These are phyloP conservation scores for Nitzschia inconspicua DNA, from an alignment of 108 stramenopile species.

Conservation along the genomic window DNA sequence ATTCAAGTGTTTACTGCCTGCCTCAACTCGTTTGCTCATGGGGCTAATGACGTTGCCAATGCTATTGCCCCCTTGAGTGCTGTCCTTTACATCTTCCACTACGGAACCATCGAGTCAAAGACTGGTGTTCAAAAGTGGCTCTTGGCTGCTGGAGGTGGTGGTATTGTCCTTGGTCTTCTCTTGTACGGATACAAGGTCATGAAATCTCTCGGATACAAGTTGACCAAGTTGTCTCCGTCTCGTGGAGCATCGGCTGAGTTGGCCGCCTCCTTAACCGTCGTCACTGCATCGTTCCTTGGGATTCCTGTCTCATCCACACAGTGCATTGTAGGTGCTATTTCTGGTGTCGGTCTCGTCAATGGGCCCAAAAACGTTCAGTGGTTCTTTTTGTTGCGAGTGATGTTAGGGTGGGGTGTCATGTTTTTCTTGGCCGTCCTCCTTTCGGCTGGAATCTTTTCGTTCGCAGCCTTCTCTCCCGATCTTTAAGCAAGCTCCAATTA, in stretches of 20 bases:
- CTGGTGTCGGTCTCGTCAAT: conserved; percentile 53
- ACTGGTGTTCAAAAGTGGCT: conserved; percentile 47
- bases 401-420: conserved; percentile 44
- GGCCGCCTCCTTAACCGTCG: conserved; percentile 51
- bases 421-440: conserved; percentile 33
- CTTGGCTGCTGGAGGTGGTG: conserved; percentile 53
- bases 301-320: conserved; percentile 70
- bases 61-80: conserved; percentile 66
- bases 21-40: conserved; percentile 66
- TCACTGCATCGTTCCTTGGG: conserved; percentile 56
- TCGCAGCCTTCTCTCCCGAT: neutral
- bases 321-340: conserved; percentile 60
- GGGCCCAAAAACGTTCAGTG: conserved; percentile 44
- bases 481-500: too few species aligned
- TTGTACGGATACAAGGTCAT: conserved; percentile 45
- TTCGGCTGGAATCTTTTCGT: conserved; percentile 41
- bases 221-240: conserved; percentile 43
- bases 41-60: conserved; percentile 76
- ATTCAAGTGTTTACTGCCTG: conserved; percentile 75
- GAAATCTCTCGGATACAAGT: conserved; percentile 50
- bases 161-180: conserved; percentile 51
- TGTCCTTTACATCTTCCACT: conserved; percentile 45
- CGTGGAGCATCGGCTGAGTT: conserved; percentile 59
- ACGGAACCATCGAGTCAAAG: conserved; percentile 22
- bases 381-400: conserved; percentile 24